These are phyloP conservation scores for Pseudopyrenochaeta lycopersici DNA, from an alignment of 2,329 filamentous ascomycete species.

Conservation along the genomic window DNA sequence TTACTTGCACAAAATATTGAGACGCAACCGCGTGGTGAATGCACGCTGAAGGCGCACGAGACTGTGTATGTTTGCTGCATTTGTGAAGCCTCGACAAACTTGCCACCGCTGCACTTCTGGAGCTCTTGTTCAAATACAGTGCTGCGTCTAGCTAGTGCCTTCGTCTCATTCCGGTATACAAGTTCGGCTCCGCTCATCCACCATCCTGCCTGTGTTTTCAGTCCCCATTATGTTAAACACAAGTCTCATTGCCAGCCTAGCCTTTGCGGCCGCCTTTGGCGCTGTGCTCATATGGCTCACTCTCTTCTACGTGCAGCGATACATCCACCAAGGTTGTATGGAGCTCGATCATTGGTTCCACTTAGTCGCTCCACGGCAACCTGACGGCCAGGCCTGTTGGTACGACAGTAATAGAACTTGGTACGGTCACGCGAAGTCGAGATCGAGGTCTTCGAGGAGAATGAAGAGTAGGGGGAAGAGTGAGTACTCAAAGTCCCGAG, in stretches of 20 bases:
- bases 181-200: too few relatives aligned
- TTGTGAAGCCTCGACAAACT: conserved; percentile 12
- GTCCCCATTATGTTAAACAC: conserved; percentile 16
- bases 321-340: conserved; percentile 22
- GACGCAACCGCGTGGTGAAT: not conserved
- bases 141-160: too few relatives aligned
- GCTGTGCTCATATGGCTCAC: conserved; percentile 23
- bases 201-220: not conserved
- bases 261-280: conserved; percentile 32
- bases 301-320: conserved; percentile 26
- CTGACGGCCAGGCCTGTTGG: not conserved
- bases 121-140: not conserved
- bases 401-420: conserved; percentile 5
- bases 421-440: conserved; percentile 7
- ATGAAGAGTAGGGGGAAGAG: conserved; percentile 1
- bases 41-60: not conserved
- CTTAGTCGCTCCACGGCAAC: not conserved
- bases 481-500: conserved; percentile 1
- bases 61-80: conserved; percentile 7
- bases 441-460: conserved; percentile 6
- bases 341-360: conserved; percentile 30
- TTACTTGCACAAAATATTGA: not conserved
- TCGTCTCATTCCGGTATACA: too few relatives aligned
- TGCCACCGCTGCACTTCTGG: not conserved
- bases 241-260: conserved; percentile 25